A percentile compares a stretch with the other conserved stretches of the same genome.
Conservation (phyloP, 345 rosid species). For the Euclidium syriacum region DNA sequence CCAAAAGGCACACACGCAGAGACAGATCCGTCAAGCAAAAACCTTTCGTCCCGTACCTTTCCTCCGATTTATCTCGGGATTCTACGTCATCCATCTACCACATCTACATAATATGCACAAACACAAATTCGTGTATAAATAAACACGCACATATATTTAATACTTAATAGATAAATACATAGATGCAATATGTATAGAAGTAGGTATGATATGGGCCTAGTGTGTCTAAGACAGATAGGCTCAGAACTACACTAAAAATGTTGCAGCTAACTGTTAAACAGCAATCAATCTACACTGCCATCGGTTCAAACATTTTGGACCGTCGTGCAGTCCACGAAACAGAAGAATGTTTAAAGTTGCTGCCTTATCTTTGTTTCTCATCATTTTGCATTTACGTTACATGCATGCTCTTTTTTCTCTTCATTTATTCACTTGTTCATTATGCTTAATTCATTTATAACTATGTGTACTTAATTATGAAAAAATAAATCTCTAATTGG, state of each 20-base stretch:
- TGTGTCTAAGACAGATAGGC: no score
- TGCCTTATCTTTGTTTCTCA: slow-evolving; percentile 12
- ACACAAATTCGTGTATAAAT: no score
- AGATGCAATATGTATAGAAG: slow-evolving; percentile 7
- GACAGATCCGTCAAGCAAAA: slow-evolving; percentile 30
- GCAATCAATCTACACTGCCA: slow-evolving; percentile 31
- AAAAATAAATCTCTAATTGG: background rate
- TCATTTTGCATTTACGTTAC: slow-evolving; percentile 3
- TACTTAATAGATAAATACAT: slow-evolving; percentile 1
- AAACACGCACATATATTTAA: background rate
- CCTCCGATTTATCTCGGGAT: slow-evolving; percentile 34
- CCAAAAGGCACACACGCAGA: slow-evolving; percentile 23
- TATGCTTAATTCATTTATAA: background rate
- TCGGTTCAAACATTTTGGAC: slow-evolving; percentile 21
- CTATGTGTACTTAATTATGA: background rate
- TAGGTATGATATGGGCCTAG: slow-evolving; percentile 26
- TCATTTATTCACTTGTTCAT: background rate
- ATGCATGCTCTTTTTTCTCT: slow-evolving; percentile 6
- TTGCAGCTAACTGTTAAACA: slow-evolving; percentile 26
- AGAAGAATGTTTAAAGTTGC: slow-evolving; percentile 33
- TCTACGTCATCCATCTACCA: slow-evolving; percentile 28
- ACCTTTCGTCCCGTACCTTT: slow-evolving; percentile 32
- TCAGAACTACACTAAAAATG: slow-evolving; percentile 37
- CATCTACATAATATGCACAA: no score
- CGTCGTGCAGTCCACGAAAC: slow-evolving; percentile 26